Evolutionary conservation across 2,329 filamentous ascomycete species (phyloP), one percentile per base, ranked within the genome.

Genomic region (Penicillium sp.): DNA sequence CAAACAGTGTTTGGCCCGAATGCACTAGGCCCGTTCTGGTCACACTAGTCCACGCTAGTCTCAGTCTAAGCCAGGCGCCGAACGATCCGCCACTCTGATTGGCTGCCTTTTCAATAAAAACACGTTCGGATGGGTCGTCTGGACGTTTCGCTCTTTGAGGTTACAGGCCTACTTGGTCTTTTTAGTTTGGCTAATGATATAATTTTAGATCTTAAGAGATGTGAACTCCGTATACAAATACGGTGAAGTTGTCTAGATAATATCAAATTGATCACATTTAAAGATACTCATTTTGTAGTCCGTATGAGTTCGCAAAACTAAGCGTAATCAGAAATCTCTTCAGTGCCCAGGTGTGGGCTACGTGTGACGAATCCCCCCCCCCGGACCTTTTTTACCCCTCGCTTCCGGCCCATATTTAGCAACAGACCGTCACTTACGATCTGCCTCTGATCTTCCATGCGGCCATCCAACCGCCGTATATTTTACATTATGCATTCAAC

Each of bases 351-450:
- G 16, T 27, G 46, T 48, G 50, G 49, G 32, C 32, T 45, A 13
- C 38, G 47, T 31, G 21, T 48, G 44, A 36, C 49, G n/a, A 52
- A n/a, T 32, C 44, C 44, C 34, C 34, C 34, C 44, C 44, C 34
- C 34, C 34, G 13, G 34, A 13, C 34, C 34, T 7, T n/a, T 40
- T n/a, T 22, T 52, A 38, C 40, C 47, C 52, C 52, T 54, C 52
- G 52, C 52, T 45, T 50, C 42, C 42, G 43, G n/a, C 24, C 52
- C 52, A 54, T 45, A 54, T 50, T 54, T 54, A 54, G 52, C 34
- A 49, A 43, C 46, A 53, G 22, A 14, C 40, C 39, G 31, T 47
- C 38, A 22, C 34, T 29, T 18, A 40, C 44, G 52, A 54, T 54
- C 52, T 45, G 44, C 50, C 38, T 44, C 24, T 21, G 47, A 54